Evolutionary conservation across 306 rosid species (phyloP), one percentile per base, ranked within the genome.

Genomic region (Casuarina glauca): DNA sequence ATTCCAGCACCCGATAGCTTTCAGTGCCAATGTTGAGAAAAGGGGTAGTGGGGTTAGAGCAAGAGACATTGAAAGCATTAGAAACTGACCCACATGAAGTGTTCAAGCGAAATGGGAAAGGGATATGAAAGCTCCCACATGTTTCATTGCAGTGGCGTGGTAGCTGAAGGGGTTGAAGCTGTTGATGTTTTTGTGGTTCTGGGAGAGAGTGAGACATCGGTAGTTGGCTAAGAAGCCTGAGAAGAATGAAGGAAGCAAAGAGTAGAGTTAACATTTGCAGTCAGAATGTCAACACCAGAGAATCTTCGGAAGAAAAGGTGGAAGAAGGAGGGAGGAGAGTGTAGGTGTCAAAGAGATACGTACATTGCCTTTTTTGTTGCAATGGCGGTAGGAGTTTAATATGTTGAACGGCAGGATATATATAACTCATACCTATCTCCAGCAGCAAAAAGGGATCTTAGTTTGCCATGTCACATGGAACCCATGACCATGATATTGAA

Each of bases 71-170:
- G 76, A 95, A 95, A 48, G 91, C 75, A n/a, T 6, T 49, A 9
- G 97, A 84, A 26, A 86, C 38, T 45, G 93, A 81, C 4, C 67
- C 74, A 69, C 96, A 90, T 35, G 95, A 87, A 55, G 86, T 53
- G 84, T 91, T 91, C 70, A 95, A 51, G 78, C 90, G 83, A 82
- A 95, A 95, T 48, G 99, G 99, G 73, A 91, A 91, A 3, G 99
- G 94, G 64, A 95, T 76, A 74, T 81, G 76, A 50, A 83, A 83
- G 26, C 87, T 58, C 57, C 99, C 99, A 60, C 99, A 95, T 76
- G 76, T 85, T 72, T 90, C 95, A 69, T 82, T 78, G 82, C 93
- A 88, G 49, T 82, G 83, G 49, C 70, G 78, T 49, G 75, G 79
- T 60, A 17, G 76, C 73, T 82, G 36, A 60, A 75, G 41, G 20